Percentiles rank a stretch among this genome's conserved stretches.
phyloP scores from a whole-genome alignment of 1,139 yeast genomes.

The Candida freyschussii region DNA sequence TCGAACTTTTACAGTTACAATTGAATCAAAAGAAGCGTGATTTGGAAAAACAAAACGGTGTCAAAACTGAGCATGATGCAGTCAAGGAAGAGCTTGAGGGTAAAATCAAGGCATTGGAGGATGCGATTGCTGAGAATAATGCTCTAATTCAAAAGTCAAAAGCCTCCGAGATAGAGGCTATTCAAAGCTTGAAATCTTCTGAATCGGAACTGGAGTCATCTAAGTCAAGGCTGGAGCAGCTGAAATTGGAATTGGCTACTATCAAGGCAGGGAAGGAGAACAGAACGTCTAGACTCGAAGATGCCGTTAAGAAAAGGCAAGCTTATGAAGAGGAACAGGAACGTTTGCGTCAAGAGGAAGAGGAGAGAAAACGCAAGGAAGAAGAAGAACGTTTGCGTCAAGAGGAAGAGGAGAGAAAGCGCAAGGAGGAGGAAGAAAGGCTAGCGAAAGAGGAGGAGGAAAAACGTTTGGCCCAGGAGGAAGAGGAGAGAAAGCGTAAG shows the following conservation, averaged over 20 bases:
- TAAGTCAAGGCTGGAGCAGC: slow-evolving; percentile 35
- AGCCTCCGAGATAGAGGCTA: slow-evolving; percentile 33
- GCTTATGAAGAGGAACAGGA: slow-evolving; percentile 30
- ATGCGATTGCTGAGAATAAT: slow-evolving; percentile 19
- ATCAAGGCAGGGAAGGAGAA: slow-evolving; percentile 39
- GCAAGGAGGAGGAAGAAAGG: slow-evolving; percentile 15
- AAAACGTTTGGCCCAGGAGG: slow-evolving; percentile 11
- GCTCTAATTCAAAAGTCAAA: slow-evolving; percentile 37
- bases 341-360: slow-evolving; percentile 18
- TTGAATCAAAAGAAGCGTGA: slow-evolving; percentile 24
- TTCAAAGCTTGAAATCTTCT: slow-evolving; percentile 28
- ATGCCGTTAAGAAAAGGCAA: slow-evolving; percentile 37
- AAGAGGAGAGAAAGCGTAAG: slow-evolving; percentile 10
- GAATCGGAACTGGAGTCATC: slow-evolving; percentile 27
- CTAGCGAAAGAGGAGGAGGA: slow-evolving; percentile 10
- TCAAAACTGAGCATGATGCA: slow-evolving; percentile 14
- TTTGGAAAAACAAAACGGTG: slow-evolving; percentile 18
- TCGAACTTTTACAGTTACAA: slow-evolving; percentile 22
- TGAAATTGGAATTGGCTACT: slow-evolving; percentile 42
- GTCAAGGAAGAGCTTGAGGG: slow-evolving; percentile 19
- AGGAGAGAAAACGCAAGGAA: slow-evolving; percentile 12
- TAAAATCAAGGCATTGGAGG: slow-evolving; percentile 16
- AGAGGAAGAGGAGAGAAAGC: slow-evolving; percentile 16
- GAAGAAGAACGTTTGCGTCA: slow-evolving; percentile 11
- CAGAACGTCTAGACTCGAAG: slow-evolving; percentile 37